phyloP scores from a whole-genome alignment of 257 asterid species.

The Nicotiana attenuata region DNA sequence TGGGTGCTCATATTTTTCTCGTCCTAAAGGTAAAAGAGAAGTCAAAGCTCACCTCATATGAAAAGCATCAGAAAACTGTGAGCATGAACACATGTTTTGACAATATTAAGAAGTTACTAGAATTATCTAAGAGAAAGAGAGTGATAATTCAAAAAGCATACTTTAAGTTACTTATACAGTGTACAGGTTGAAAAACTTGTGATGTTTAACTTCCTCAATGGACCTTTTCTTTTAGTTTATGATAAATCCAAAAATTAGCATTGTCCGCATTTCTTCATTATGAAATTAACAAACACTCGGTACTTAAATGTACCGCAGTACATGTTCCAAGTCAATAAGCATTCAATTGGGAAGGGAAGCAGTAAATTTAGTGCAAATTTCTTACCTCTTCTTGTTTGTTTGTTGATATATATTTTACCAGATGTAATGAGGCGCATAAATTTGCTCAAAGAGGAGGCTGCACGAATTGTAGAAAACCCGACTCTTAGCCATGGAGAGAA shows the following conservation, averaged over 20 bases:
- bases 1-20: background rate
- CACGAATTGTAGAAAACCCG: conserved; percentile 71
- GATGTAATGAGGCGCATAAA: conserved; percentile 95
- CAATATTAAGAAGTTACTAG: background rate
- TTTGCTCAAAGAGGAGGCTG: conserved; percentile 95
- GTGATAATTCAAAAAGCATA: background rate
- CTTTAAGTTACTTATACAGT: background rate
- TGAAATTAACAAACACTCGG: background rate
- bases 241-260: background rate
- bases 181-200: background rate
- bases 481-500: conserved; percentile 83
- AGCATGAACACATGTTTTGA: background rate
- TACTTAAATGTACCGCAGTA: background rate
- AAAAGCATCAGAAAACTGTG: background rate
- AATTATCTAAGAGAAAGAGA: background rate
- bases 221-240: background rate
- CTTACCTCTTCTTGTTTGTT: conserved; percentile 8
- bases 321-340: conserved; percentile 6
- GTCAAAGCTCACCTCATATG: background rate
- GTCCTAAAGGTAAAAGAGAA: background rate
- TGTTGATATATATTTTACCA: conserved; percentile 23
- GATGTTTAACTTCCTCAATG: conserved; percentile 4
- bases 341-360: background rate
- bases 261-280: background rate
- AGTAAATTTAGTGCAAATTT: background rate